Evolutionary conservation across 2,329 filamentous ascomycete genomes (phyloP).

Genomic region (Geosmithia flava): DNA sequence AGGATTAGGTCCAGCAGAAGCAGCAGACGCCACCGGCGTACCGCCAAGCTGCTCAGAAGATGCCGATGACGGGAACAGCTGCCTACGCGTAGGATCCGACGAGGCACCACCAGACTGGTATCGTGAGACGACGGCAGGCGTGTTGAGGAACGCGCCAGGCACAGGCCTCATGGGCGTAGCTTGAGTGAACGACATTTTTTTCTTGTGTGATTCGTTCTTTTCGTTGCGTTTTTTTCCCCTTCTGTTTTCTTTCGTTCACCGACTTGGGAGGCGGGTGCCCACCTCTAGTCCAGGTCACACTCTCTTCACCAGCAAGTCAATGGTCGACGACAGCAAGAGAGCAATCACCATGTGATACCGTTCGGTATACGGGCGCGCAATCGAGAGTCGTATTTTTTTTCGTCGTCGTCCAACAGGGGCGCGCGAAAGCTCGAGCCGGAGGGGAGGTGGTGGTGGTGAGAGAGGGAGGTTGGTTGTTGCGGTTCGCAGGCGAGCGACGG

Average conservation of each 20-base stretch:
- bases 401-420: too few relatives aligned
- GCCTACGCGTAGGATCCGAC: constrained; percentile 35
- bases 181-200: constrained; percentile 39
- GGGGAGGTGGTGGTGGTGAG: not conserved
- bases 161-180: constrained; percentile 59
- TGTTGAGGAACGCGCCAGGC: constrained; percentile 66
- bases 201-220: not conserved
- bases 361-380: too few relatives aligned
- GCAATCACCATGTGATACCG: not conserved
- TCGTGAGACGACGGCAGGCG: constrained; percentile 49
- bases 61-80: constrained; percentile 27
- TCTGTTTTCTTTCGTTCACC: too few relatives aligned
- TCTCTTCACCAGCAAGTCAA: not conserved
- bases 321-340: not conserved
- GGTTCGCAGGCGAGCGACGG: not conserved
- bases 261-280: not conserved
- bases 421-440: too few relatives aligned
- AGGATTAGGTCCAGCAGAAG: not conserved
- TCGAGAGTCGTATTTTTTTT: too few relatives aligned
- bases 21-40: not conserved
- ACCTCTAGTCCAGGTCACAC: not conserved
- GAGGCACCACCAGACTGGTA: constrained; percentile 19
- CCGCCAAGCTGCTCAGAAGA: constrained; percentile 8
- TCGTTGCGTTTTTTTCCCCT: not conserved
- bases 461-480: not conserved